Evolutionary conservation across 192 early-diverging fungal species (phyloP).

Genomic region (Funneliformis mosseae): DNA sequence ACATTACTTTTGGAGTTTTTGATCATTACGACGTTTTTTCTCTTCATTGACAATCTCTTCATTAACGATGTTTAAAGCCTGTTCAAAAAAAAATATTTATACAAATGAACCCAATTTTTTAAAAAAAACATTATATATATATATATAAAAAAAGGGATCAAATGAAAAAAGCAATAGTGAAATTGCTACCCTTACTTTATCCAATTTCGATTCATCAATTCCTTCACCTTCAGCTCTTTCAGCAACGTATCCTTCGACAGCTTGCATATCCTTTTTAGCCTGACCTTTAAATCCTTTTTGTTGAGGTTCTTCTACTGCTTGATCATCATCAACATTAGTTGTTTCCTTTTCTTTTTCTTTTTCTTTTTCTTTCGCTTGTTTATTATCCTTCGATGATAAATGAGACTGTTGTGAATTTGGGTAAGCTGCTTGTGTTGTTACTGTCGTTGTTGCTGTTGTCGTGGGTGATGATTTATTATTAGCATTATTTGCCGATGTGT

Average conservation of each 20-base stretch:
- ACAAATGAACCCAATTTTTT: neutral
- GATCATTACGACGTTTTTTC: neutral
- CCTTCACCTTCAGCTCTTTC: constrained; percentile 46
- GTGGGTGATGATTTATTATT: neutral
- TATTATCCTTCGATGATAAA: neutral
- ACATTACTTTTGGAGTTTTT: constrained; percentile 29
- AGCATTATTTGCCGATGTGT: neutral
- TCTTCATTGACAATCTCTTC: constrained; percentile 24
- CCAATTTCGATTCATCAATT: constrained; percentile 53
- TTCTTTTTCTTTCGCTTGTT: neutral
- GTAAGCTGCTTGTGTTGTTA: neutral
- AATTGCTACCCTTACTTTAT: constrained; percentile 56
- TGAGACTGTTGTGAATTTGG: neutral
- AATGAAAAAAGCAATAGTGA: neutral
- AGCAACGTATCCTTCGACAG: constrained; percentile 51
- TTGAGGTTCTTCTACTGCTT: constrained; percentile 44
- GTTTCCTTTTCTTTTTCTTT: neutral
- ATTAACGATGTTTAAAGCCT: neutral
- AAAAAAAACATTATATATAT: neutral
- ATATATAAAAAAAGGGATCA: too few relatives aligned
- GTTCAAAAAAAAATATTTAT: neutral
- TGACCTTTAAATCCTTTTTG: constrained; percentile 52
- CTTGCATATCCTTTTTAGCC: constrained; percentile 61
- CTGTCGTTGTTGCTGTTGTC: neutral
- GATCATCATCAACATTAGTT: constrained; percentile 39